Evolutionary conservation across 371 early-diverging fungal genomes (phyloP), one percentile per base, ranked within the genome.

Genomic region (Massospora cicadina): DNA sequence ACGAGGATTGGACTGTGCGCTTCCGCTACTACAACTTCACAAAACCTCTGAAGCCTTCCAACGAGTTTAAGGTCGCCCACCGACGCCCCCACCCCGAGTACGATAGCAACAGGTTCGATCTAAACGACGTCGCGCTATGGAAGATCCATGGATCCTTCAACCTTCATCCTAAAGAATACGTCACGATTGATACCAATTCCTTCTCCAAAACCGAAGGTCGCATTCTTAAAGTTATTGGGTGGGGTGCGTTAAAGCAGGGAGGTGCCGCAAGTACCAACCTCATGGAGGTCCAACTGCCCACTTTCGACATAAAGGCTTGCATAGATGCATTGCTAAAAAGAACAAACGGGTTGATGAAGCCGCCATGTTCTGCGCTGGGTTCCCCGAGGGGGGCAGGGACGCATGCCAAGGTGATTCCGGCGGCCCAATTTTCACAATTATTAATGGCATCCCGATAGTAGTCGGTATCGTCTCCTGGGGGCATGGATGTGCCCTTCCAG

Each of bases 401-500:
- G 33, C 58, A 2, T 65, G 65, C 33, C 33, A 31, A 23, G 59
- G 65, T 55, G 65, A 65, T 25, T 33, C 58, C 21, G 65, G 65
- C 10, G 65, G 65, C 29, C 65, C 65, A 1, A 26, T 65, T 1
- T 65, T 65, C 27, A 54, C 21, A 13, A 25, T 27, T 7, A 63
- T 29, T 3, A 30, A 2, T 12, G 29, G 21, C 21, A 13, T 29
- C 5, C 10, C 27, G 13, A 26, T 28, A 17, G 10, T 55, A 13
- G 55, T 30, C 29, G 63, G 55, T 21, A 30, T 54, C 7, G 29
- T 27, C 55, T 63, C 55, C 21, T 63, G 63, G 63, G 63, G 63
- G 10, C 10, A 23, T 23, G 55, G 63, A 1, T 63, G 63, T 63
- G 63, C 63, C 29, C 24, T 23, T n/a, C 54, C 54, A 24, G 55